Evolutionary conservation across 352 stramenopile species (phyloP).

Genomic region (Phytophthora hybrid): DNA sequence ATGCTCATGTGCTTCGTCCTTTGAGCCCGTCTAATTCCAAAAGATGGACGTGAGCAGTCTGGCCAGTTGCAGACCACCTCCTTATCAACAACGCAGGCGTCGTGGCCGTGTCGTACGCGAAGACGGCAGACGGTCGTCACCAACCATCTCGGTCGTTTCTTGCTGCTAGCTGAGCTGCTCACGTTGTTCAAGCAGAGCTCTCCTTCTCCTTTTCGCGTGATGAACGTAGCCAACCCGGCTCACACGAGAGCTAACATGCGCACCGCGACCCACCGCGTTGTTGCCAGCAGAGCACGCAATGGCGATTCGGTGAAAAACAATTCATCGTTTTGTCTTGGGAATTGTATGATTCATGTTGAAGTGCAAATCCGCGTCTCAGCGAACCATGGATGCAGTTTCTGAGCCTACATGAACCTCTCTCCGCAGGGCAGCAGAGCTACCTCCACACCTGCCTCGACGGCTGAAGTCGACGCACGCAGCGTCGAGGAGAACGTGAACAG

Average conservation of each 20-base stretch:
- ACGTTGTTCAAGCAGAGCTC: neutral
- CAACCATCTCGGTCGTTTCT: neutral
- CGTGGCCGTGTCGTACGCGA: neutral
- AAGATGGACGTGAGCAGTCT: neutral
- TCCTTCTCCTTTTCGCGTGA: neutral
- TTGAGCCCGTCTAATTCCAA: neutral
- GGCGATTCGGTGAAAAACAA: no score
- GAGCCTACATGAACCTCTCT: neutral
- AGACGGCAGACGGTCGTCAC: neutral
- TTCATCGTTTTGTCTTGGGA: no score
- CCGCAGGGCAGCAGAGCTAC: neutral
- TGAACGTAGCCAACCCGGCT: neutral
- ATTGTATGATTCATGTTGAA: no score
- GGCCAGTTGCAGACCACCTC: neutral
- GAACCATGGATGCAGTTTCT: slow-evolving; percentile 16
- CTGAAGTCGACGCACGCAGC: no score
- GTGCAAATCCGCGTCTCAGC: no score
- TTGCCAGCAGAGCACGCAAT: no score
- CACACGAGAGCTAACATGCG: neutral
- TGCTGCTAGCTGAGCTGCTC: neutral
- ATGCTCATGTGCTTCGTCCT: neutral
- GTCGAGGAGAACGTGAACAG: no score
- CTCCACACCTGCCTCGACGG: no score
- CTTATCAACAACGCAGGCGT: neutral
- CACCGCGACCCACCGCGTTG: no score